A percentile compares a stretch with the other conserved stretches of the same genome.
phyloP scores from a whole-genome alignment of 148 eudicot genomes.

The Dysphania ambrosioides region DNA sequence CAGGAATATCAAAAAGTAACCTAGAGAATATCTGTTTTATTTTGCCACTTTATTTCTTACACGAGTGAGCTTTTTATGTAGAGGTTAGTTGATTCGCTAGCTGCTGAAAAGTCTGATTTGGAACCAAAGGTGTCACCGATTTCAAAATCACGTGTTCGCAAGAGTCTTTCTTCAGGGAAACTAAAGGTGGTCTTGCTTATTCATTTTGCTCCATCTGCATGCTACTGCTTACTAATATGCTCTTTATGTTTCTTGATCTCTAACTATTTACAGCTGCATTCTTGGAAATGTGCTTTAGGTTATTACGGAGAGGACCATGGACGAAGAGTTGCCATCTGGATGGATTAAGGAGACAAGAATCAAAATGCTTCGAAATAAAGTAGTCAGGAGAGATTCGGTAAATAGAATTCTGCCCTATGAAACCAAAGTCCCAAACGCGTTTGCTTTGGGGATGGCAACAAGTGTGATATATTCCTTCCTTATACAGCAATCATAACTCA shows the following conservation, averaged over 20 bases:
- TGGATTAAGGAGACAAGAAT: conserved; percentile 61
- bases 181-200: conserved; percentile 14
- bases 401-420: background rate
- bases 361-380: conserved; percentile 27
- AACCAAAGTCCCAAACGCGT: too few species aligned
- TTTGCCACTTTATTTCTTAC: conserved; percentile 11
- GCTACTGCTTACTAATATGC: background rate
- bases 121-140: conserved; percentile 1
- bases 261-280: conserved; percentile 14
- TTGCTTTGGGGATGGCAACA: background rate
- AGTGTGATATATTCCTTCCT: conserved; percentile 3
- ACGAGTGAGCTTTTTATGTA: conserved; percentile 7
- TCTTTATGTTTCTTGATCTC: conserved; percentile 8
- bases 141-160: conserved; percentile 5
- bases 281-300: conserved; percentile 29
- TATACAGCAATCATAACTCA: background rate
- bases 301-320: conserved; percentile 35
- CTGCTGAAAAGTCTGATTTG: background rate
- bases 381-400: conserved; percentile 53
- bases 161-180: conserved; percentile 13
- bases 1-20: too few species aligned
- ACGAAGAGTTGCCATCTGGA: conserved; percentile 59
- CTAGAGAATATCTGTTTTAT: too few species aligned
- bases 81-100: conserved; percentile 17
- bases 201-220: background rate